These are phyloP conservation scores for Magnolia kwangsiensis DNA, from an alignment of 164 flowering plant genomes.

Conservation along the genomic window DNA sequence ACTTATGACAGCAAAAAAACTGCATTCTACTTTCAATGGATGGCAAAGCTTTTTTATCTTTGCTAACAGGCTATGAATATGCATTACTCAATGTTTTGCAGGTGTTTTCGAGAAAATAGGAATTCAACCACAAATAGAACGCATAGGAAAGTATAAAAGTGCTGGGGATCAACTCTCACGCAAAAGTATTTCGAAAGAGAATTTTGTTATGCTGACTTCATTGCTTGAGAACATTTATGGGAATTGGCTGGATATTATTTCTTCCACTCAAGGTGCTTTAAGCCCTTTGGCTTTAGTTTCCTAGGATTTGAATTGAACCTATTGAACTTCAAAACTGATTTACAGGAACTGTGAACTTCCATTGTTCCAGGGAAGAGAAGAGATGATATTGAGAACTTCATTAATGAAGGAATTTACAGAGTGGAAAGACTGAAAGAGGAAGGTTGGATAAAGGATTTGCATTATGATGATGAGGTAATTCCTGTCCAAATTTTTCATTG, in stretches of 20 bases:
- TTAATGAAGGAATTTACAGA: constrained; percentile 80
- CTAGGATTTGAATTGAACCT: constrained; percentile 6
- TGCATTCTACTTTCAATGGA: background rate
- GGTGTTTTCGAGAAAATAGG: constrained; percentile 88
- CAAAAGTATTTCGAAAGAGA: constrained; percentile 75
- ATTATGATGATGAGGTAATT: constrained; percentile 88
- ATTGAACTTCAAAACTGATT: constrained; percentile 4
- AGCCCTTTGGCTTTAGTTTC: constrained; percentile 3
- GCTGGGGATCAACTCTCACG: constrained; percentile 91
- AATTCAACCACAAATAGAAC: constrained; percentile 77
- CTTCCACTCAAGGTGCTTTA: constrained; percentile 52
- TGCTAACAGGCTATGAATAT: background rate
- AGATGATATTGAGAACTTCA: constrained; percentile 71
- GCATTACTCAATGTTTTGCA: constrained; percentile 24
- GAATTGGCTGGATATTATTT: constrained; percentile 77
- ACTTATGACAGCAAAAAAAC: background rate
- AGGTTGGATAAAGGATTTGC: constrained; percentile 69
- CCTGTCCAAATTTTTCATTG: background rate
- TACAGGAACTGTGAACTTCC: background rate
- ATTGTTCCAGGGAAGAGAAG: constrained; percentile 57
- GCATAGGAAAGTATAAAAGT: constrained; percentile 96
- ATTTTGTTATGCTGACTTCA: constrained; percentile 84
- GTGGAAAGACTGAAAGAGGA: constrained; percentile 78
- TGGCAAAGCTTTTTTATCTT: background rate
- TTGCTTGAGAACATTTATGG: constrained; percentile 84